Base-by-base conservation (phyloP, 2,329 filamentous ascomycete species). In the Cladosporium sp. region DNA sequence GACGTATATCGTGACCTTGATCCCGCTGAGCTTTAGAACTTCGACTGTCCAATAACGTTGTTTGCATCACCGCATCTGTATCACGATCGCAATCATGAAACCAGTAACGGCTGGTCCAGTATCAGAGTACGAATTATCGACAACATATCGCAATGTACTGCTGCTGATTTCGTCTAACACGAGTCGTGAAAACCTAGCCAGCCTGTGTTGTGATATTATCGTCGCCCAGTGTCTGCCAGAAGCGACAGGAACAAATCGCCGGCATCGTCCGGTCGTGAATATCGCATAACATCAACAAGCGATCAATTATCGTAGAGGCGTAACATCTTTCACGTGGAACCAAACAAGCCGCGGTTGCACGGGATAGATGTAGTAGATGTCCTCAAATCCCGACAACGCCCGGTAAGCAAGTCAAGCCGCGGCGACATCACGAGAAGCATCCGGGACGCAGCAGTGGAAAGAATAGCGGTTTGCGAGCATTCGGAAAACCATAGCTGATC, bases 221-320 rank as follows among this genome's bases (percentile, higher is more conserved):
- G 45, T 48, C 6, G 17, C 3, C 20, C 22, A 52, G 35, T 4
- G 15, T 15, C 20, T 19, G 12, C 34, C 42, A 28, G 25, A 28
- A 9, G 10, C 3, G 12, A 5, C 28, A 42, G 40, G 39, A 55
- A 37, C 39, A 28, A 25, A 3, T 37, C 52, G 52, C 32, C 52
- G 52, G 35, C 19, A 25, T 55, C 28, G 12, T 37, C 52, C 52
- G 52, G 32, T 5, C 15, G 8, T 15, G 32, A 25, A 3, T n/a
- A 44, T 34, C 10, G 15, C 17, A 19, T 17, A 24, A 2, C 8
- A 28, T 32, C 22, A 12, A 22, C 28, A 35, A 35, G 37, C 39
- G 39, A 54, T 24, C 25, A 28, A 47, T 55, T 55, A 55, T 55
- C 52, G 52, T 47, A 6, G 28, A 55, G 12, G 10, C 34, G 5